Evolutionary conservation across 257 asterid genomes (phyloP).

Genomic region (Primulina eburnea): DNA sequence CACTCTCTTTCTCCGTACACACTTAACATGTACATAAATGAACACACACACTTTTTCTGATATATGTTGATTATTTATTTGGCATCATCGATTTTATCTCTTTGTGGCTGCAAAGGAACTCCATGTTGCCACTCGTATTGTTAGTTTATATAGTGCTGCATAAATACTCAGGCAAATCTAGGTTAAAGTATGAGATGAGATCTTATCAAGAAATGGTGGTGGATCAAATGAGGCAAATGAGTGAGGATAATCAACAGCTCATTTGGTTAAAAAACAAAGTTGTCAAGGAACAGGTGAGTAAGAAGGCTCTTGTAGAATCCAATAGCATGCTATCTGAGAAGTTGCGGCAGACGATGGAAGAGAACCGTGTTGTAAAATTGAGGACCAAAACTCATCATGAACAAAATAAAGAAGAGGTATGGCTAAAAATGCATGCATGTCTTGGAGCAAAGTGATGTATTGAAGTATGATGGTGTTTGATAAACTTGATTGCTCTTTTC

Average conservation of each 20-base stretch:
- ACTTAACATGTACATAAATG: too few species aligned
- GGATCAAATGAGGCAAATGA: slow-evolving; percentile 54
- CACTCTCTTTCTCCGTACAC: slow-evolving; percentile 6
- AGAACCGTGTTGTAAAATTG: slow-evolving; percentile 40
- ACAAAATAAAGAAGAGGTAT: slow-evolving; percentile 66
- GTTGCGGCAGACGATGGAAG: slow-evolving; percentile 40
- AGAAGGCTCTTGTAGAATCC: slow-evolving; percentile 52
- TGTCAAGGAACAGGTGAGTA: slow-evolving; percentile 40
- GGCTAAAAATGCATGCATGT: slow-evolving; percentile 21
- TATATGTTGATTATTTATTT: too few species aligned
- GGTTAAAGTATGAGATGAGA: slow-evolving; percentile 52
- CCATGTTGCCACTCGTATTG: background rate
- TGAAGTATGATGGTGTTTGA: background rate
- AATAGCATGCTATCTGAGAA: slow-evolving; percentile 31
- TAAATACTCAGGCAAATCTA: slow-evolving; percentile 48
- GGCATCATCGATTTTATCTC: background rate
- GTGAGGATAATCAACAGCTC: slow-evolving; percentile 69
- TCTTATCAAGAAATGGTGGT: slow-evolving; percentile 63
- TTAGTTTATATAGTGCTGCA: slow-evolving; percentile 13
- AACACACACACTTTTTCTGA: background rate
- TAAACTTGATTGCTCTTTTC: slow-evolving; percentile 5
- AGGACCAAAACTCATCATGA: slow-evolving; percentile 55
- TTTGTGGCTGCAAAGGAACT: background rate
- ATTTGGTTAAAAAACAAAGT: slow-evolving; percentile 40
- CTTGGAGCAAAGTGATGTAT: background rate